phyloP scores from a whole-genome alignment of 2,329 filamentous ascomycete genomes.

The Geosmithia putterillii region DNA sequence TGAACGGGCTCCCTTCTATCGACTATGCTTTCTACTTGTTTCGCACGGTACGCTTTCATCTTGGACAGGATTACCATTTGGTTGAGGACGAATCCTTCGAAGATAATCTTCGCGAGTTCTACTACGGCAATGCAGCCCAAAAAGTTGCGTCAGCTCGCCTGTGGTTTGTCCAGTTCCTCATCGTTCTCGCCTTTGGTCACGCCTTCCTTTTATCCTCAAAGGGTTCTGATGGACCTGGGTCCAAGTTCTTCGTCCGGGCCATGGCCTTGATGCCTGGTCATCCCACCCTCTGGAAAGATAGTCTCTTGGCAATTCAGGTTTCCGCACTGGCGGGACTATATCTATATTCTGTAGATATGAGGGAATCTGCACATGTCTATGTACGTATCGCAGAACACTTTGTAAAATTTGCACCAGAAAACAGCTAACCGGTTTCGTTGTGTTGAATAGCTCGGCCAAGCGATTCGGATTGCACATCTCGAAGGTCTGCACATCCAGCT shows the following conservation, averaged over 20 bases:
- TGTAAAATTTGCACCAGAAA: neutral
- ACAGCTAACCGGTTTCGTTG: neutral
- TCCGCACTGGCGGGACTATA: conserved; percentile 22
- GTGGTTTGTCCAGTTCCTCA: conserved; percentile 13
- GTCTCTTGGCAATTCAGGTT: conserved; percentile 22
- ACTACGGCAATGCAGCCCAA: conserved; percentile 7
- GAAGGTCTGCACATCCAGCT: conserved; percentile 27
- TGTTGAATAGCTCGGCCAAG: conserved; percentile 19
- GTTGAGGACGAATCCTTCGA: conserved; percentile 19
- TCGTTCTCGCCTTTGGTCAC: conserved; percentile 10
- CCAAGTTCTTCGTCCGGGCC: conserved; percentile 17
- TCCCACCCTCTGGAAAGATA: conserved; percentile 20
- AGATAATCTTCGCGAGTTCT: conserved; percentile 13
- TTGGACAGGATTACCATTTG: conserved; percentile 20
- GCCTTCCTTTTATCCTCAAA: conserved; percentile 7
- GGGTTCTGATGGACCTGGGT: conserved; percentile 17
- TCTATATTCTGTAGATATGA: conserved; percentile 22
- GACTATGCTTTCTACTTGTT: conserved; percentile 18
- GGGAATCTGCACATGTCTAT: conserved; percentile 18
- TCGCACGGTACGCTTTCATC: conserved; percentile 22
- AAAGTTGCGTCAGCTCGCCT: conserved; percentile 10
- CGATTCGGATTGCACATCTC: conserved; percentile 25
- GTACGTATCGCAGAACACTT: conserved; percentile 6
- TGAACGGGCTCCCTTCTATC: conserved; percentile 19
- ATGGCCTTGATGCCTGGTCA: conserved; percentile 23